Evolutionary conservation across 306 rosid genomes (phyloP).

Genomic region (Cicer arietinum): DNA sequence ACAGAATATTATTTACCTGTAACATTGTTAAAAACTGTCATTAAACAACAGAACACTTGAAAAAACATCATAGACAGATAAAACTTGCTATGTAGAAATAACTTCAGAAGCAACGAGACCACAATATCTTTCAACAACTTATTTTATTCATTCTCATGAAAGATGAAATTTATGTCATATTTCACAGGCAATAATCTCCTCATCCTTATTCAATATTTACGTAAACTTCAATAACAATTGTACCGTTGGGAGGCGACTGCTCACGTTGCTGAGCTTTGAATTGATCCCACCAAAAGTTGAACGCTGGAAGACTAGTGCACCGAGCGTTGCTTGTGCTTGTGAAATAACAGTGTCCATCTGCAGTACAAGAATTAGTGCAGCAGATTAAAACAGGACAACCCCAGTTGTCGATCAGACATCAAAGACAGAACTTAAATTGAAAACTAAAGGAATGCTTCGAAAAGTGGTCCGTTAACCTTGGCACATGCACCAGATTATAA

Average conservation of each 20-base stretch:
- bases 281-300: conserved; percentile 94
- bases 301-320: conserved; percentile 88
- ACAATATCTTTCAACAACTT: conserved; percentile 14
- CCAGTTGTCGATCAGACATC: neutral
- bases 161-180: neutral
- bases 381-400: conserved; percentile 32
- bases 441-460: neutral
- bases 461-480: conserved; percentile 4
- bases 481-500: neutral
- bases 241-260: conserved; percentile 98
- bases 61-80: neutral
- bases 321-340: conserved; percentile 95
- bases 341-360: conserved; percentile 93
- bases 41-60: conserved; percentile 37
- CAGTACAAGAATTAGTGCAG: conserved; percentile 26
- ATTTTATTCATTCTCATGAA: conserved; percentile 3
- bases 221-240: conserved; percentile 28
- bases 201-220: conserved; percentile 18
- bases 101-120: conserved; percentile 3
- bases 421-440: neutral
- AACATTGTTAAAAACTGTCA: conserved; percentile 31
- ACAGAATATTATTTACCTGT: conserved; percentile 86
- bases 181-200: conserved; percentile 3
- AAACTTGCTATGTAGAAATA: conserved; percentile 1
- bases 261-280: conserved; percentile 90